Evolutionary conservation across 768 basidiomycete species (phyloP).

Genomic region (Podaxis sp.): DNA sequence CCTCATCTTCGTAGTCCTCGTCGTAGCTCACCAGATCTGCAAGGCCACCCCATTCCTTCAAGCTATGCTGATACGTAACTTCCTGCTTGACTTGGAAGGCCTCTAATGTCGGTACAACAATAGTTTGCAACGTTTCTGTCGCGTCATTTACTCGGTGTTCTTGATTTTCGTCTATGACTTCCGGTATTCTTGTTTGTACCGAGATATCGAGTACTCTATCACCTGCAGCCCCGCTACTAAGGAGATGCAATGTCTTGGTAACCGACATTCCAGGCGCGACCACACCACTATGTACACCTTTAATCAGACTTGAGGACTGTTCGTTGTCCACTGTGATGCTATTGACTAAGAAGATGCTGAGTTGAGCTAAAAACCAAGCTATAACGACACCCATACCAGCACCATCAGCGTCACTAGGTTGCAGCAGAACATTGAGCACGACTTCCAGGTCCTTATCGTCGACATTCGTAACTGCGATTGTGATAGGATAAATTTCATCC

Average conservation of each 20-base stretch:
- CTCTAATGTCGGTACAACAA: constrained; percentile 64
- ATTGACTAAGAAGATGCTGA: constrained; percentile 44
- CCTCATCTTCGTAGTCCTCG: constrained; percentile 49
- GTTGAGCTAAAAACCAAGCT: background rate
- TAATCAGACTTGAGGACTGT: constrained; percentile 70
- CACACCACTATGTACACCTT: constrained; percentile 66
- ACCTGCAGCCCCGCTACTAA: constrained; percentile 61
- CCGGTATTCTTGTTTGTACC: constrained; percentile 55
- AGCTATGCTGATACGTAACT: constrained; percentile 51
- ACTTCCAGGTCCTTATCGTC: constrained; percentile 73
- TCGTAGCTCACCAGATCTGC: constrained; percentile 58
- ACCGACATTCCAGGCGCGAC: constrained; percentile 57
- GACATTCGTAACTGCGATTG: constrained; percentile 64
- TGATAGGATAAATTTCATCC: constrained; percentile 78
- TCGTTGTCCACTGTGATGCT: constrained; percentile 61
- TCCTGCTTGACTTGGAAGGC: constrained; percentile 57
- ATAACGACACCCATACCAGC: constrained; percentile 46
- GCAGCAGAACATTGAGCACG: constrained; percentile 72
- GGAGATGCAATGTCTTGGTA: constrained; percentile 63
- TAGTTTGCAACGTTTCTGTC: constrained; percentile 66
- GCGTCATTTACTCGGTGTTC: constrained; percentile 29
- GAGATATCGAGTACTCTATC: constrained; percentile 82
- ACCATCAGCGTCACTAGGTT: constrained; percentile 76
- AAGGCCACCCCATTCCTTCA: constrained; percentile 42
- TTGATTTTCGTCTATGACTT: constrained; percentile 22